Conservation (phyloP, 75 land plant genomes). For the Pinus albicaulis region DNA sequence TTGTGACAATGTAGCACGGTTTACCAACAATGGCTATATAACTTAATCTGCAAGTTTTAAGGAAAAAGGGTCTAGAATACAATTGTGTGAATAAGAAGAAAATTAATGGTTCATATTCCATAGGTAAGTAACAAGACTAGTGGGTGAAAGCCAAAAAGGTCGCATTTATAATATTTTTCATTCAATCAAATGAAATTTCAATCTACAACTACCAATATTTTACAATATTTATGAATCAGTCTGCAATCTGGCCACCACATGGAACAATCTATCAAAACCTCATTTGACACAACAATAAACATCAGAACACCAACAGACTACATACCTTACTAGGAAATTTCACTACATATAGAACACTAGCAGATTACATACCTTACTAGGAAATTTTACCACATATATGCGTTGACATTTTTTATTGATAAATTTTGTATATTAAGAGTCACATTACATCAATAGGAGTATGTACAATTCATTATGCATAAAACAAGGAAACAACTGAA, state of each 20-base stretch:
- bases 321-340: background rate
- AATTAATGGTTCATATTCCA: background rate
- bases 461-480: background rate
- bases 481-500: background rate
- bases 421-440: background rate
- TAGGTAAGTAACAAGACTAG: background rate
- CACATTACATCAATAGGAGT: background rate
- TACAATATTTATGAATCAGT: background rate
- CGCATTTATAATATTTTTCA: background rate
- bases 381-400: too few species aligned
- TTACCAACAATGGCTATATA: background rate
- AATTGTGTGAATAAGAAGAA: background rate
- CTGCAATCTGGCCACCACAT: background rate
- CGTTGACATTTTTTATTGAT: too few species aligned
- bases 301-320: background rate
- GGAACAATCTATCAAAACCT: background rate
- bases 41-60: background rate
- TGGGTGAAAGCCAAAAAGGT: background rate
- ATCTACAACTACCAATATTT: background rate
- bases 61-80: background rate
- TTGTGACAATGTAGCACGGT: too few species aligned
- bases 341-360: too few species aligned
- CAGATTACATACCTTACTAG: too few species aligned
- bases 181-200: background rate
- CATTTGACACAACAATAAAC: too few species aligned